Percentiles rank a stretch among this genome's conserved stretches.
These are phyloP conservation scores for Beauveria pseudobassiana DNA, from an alignment of 2,329 filamentous ascomycete genomes.

Conservation along the genomic window DNA sequence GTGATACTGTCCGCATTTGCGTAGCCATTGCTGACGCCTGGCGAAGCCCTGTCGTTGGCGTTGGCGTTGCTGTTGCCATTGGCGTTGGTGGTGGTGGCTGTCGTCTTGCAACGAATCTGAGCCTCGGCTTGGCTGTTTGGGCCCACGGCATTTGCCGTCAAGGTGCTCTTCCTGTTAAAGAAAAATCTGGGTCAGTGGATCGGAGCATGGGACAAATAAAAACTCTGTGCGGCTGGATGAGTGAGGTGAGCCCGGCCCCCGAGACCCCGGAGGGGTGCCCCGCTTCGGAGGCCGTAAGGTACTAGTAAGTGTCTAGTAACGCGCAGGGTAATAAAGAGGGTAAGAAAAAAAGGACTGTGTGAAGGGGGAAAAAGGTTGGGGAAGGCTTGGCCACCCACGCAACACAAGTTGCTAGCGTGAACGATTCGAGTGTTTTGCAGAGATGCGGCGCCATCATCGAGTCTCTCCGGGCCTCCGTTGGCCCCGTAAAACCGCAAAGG, in stretches of 20 bases:
- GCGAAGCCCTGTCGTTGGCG: background rate
- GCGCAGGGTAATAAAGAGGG: background rate
- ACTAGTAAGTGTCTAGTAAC: conserved; percentile 1
- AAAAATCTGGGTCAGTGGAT: conserved; percentile 17
- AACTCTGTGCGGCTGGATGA: background rate
- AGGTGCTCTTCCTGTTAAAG: conserved; percentile 36
- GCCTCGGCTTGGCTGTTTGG: conserved; percentile 36
- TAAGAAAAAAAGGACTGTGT: background rate
- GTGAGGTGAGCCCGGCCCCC: background rate
- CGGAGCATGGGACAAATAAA: background rate
- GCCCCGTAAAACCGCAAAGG: background rate
- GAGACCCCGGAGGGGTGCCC: background rate
- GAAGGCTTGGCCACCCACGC: background rate
- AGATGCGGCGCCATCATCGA: conserved; percentile 2
- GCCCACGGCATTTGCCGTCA: conserved; percentile 30
- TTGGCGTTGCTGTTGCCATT: conserved; percentile 18
- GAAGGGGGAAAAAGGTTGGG: background rate
- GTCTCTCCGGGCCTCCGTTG: conserved; percentile 9
- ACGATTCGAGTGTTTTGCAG: background rate
- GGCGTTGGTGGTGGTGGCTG: conserved; percentile 20
- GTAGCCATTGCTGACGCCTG: conserved; percentile 1
- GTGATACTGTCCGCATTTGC: conserved; percentile 2
- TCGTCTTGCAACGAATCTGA: conserved; percentile 32
- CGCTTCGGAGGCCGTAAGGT: conserved; percentile 5
- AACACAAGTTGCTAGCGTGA: background rate